A percentile compares a stretch with the other conserved stretches of the same genome.
Conservation (phyloP, 116 monocot species). For the Phalaenopsis hybrid region DNA sequence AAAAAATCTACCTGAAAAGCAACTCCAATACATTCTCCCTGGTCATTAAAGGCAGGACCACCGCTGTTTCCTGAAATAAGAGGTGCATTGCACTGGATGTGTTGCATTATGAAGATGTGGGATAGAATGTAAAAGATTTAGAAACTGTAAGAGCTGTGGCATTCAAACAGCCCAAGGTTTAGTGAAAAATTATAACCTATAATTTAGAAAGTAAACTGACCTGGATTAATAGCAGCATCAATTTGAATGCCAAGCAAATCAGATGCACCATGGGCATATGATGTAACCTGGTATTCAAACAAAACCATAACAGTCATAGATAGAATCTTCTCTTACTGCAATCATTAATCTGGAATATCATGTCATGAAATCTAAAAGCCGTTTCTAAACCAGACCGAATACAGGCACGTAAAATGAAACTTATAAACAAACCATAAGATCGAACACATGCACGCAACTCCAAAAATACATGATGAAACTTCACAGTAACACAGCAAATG, state of each 20-base stretch:
- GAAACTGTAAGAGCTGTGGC: neutral
- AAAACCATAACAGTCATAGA: neutral
- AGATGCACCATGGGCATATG: conserved; percentile 92
- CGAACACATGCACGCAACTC: too few relatives aligned
- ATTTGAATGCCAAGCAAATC: conserved; percentile 98
- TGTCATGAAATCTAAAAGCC: too few relatives aligned
- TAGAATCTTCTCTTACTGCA: neutral
- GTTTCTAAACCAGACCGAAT: too few relatives aligned
- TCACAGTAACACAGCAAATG: too few relatives aligned
- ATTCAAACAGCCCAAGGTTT: neutral
- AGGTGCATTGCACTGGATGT: neutral
- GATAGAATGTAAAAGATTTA: neutral
- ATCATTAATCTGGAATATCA: too few relatives aligned
- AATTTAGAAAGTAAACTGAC: conserved; percentile 28
- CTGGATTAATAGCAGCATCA: conserved; percentile 98
- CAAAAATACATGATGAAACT: too few relatives aligned
- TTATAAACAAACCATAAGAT: too few relatives aligned
- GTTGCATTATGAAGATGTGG: neutral
- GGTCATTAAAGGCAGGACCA: conserved; percentile 97
- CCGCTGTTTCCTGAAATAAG: conserved; percentile 87
- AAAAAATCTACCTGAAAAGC: conserved; percentile 88
- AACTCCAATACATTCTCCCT: conserved; percentile 96
- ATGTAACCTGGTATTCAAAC: conserved; percentile 66
- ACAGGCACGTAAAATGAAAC: too few relatives aligned
- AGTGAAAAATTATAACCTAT: neutral